Conservation (phyloP, 106 monocot species). For the Acanthochlamys bracteata region DNA sequence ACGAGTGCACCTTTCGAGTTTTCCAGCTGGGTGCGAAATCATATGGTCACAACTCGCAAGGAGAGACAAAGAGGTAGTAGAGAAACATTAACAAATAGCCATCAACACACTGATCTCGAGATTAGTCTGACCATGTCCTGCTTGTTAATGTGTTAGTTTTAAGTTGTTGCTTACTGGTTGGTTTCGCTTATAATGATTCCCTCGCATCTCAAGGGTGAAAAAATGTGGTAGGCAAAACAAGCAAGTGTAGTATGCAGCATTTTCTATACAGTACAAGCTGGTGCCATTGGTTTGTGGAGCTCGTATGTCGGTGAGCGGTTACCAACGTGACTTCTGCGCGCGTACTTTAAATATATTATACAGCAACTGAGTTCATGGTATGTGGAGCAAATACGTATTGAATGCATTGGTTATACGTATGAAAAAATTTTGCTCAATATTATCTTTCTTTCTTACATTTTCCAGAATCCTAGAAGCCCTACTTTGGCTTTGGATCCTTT, state of each 20-base stretch:
- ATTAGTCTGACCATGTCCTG: constrained; percentile 8
- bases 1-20: constrained; percentile 24
- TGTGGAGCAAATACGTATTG: too few species aligned
- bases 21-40: constrained; percentile 17
- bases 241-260: constrained; percentile 6
- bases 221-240: not conserved
- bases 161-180: not conserved
- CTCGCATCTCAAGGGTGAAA: not conserved
- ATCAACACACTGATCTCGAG: constrained; percentile 14
- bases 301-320: not conserved
- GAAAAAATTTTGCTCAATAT: too few species aligned
- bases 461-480: too few species aligned
- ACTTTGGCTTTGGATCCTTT: too few species aligned
- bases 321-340: too few species aligned
- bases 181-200: not conserved
- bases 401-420: too few species aligned
- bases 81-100: not conserved
- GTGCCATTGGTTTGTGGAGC: constrained; percentile 12
- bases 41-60: constrained; percentile 11
- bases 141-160: not conserved
- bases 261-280: constrained; percentile 4
- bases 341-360: too few species aligned
- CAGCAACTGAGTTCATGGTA: too few species aligned
- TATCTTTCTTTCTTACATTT: too few species aligned
- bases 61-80: not conserved